Evolutionary conservation across 2,329 filamentous ascomycete genomes (phyloP).

Genomic region (Ophiostoma tasmaniense): DNA sequence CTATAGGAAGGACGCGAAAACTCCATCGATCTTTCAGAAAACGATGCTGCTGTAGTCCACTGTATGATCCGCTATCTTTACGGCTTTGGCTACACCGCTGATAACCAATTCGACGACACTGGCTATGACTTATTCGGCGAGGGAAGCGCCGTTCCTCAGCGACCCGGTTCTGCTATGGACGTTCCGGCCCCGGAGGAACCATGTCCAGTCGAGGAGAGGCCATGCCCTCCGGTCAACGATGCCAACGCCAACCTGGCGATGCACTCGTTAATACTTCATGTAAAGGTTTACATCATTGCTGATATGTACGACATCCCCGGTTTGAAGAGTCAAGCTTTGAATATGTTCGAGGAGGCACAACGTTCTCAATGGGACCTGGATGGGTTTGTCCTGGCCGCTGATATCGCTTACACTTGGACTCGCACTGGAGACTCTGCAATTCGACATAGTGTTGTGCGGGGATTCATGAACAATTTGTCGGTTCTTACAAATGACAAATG

Average conservation of each 20-base stretch:
- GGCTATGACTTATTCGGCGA: neutral
- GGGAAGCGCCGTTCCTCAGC: neutral
- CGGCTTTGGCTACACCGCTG: neutral
- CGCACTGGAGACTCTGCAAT: neutral
- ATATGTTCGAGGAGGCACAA: neutral
- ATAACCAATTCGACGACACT: neutral
- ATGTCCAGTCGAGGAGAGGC: neutral
- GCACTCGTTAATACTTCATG: neutral
- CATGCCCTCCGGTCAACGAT: neutral
- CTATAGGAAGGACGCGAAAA: slow-evolving; percentile 3
- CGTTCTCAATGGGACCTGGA: neutral
- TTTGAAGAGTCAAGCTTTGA: neutral
- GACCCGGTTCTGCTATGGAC: neutral
- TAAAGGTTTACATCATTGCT: slow-evolving; percentile 2
- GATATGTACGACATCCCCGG: neutral
- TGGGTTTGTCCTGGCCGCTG: neutral
- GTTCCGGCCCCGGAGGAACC: neutral
- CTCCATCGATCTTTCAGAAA: neutral
- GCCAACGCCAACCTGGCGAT: neutral
- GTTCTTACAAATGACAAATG: neutral
- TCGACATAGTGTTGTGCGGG: neutral
- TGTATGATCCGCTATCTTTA: slow-evolving; percentile 10
- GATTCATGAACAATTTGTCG: neutral
- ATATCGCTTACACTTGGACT: neutral
- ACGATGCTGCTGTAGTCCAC: slow-evolving; percentile 3